Evolutionary conservation across 2,329 filamentous ascomycete species (phyloP), one percentile per base, ranked within the genome.

Genomic region (Xylariaceae sp.): DNA sequence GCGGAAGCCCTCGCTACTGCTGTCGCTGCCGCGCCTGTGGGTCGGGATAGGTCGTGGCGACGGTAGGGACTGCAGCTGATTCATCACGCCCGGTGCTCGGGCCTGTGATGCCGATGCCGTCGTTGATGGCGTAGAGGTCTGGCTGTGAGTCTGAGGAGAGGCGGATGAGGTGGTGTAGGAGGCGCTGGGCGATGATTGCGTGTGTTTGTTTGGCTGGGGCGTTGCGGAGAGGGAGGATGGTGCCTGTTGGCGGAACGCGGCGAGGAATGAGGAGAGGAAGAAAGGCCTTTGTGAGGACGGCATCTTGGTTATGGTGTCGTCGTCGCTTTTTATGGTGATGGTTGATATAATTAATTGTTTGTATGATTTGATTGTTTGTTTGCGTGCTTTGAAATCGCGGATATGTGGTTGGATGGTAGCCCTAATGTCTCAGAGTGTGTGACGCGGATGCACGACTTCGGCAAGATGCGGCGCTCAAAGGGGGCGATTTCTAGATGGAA

Each of bases 1-100:
- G 55, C 88, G 78, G 72, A 92, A 92, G 1, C 88, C 89, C 69
- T 92, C 89, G 56, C 82, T 86, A 63, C 84, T 88, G 73, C 86
- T 90, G 66, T 92, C 88, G 66, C 87, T 90, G 30, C 88, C 89
- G 58, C 89, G 80, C 58, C 88, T 78, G 11, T 79, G 75, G n/a
- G 64, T 30, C 57, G 71, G 56, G 9, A 72, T 72, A 8, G 70
- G 68, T 2, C 68, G 68, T n/a, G 69, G 65, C 2, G 70, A 69
- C 56, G 71, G 70, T n/a, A 72, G 50, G 2, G 69, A 34, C 18
- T 59, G 69, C 6, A 72, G 59, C 47, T 72, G 69, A 56, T 67
- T 72, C 70, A 71, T 70, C 3, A 72, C 62, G 30, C 62, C 53
- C 7, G 49, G 52, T 3, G 62, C 49, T 10, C 55, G 54, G 13